Evolutionary conservation across 495 filamentous ascomycete species (phyloP).

Genomic region (Pyronema domesticum): DNA sequence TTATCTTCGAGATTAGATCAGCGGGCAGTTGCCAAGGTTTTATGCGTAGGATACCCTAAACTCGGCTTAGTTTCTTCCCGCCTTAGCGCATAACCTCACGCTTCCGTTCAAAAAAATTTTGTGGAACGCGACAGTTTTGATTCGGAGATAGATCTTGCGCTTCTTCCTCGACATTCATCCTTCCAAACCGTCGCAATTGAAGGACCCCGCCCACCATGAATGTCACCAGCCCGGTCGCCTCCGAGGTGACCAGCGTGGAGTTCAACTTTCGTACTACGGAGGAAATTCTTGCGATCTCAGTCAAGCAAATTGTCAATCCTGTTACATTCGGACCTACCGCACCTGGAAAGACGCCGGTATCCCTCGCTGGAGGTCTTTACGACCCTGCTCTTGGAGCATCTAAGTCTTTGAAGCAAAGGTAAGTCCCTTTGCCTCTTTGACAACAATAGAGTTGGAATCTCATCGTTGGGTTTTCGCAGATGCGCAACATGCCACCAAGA

Average conservation of each 20-base stretch:
- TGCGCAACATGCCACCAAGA: conserved; percentile 78
- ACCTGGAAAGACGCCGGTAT: conserved; percentile 35
- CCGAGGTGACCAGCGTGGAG: conserved; percentile 68
- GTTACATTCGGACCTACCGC: conserved; percentile 79
- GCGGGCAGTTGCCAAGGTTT: too few relatives aligned
- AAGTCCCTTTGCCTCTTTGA: conserved; percentile 8
- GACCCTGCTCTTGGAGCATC: conserved; percentile 76
- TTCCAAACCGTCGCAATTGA: neutral
- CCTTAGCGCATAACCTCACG: too few relatives aligned
- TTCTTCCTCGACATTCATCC: neutral
- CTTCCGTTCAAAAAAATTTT: neutral
- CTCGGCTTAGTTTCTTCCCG: too few relatives aligned
- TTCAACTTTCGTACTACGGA: conserved; percentile 64
- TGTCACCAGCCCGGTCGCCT: conserved; percentile 74
- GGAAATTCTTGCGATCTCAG: conserved; percentile 77
- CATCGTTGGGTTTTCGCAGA: conserved; percentile 30
- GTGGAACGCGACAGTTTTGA: neutral
- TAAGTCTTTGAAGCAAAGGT: conserved; percentile 21
- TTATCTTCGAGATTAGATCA: too few relatives aligned
- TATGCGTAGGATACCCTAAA: too few relatives aligned
- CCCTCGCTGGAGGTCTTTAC: conserved; percentile 47
- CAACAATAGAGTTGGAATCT: conserved; percentile 8
- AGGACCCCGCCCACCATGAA: conserved; percentile 30
- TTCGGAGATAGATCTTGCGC: neutral
- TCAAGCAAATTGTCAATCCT: conserved; percentile 77